Evolutionary conservation across 345 rosid genomes (phyloP).

Genomic region (Luvunga scandens): DNA sequence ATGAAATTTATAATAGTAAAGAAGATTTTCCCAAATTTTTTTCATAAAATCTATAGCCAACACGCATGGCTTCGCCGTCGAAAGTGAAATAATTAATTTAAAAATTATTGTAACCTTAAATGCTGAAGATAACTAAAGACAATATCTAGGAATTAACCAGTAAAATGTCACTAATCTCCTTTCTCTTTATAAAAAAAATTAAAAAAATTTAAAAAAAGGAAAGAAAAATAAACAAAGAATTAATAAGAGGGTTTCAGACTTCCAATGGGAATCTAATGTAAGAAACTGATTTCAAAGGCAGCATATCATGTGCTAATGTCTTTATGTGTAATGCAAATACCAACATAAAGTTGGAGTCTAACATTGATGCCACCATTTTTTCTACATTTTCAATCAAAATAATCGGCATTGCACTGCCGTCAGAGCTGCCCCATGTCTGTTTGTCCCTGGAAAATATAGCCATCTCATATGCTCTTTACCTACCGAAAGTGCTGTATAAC

Average conservation of each 20-base stretch:
- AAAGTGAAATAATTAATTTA: no score
- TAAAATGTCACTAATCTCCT: no score
- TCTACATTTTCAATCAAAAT: background rate
- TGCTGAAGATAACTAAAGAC: no score
- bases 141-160: no score
- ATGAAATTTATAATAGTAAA: no score
- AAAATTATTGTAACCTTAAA: no score
- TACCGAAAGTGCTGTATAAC: background rate
- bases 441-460: constrained; percentile 11
- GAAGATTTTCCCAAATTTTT: no score
- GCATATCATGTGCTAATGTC: constrained; percentile 3
- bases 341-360: constrained; percentile 1
- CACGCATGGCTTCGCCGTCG: no score
- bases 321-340: background rate
- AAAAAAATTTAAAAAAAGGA: no score
- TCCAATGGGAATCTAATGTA: background rate
- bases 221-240: background rate
- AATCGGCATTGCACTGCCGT: background rate
- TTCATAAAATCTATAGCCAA: no score
- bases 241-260: no score
- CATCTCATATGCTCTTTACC: background rate
- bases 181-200: no score
- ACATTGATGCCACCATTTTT: background rate
- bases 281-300: background rate
- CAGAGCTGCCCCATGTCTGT: constrained; percentile 23